These are phyloP conservation scores for Tylopilus subfusipes DNA, from an alignment of 768 basidiomycete species.

Conservation along the genomic window DNA sequence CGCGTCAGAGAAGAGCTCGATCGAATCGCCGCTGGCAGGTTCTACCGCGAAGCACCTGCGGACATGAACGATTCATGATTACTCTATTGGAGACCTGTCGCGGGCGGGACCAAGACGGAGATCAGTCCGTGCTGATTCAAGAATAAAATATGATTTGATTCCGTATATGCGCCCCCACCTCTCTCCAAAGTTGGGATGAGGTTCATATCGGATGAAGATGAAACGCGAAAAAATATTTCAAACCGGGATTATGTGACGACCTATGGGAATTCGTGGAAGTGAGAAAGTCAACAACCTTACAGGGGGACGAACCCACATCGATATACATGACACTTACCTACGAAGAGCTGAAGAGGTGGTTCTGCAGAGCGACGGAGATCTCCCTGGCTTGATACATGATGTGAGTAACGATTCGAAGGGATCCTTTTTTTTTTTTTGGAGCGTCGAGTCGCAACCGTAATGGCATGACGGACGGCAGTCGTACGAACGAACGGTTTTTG, in stretches of 20 bases:
- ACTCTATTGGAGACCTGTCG: neutral
- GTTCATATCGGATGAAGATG: neutral
- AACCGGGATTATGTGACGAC: neutral
- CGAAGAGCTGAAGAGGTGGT: neutral
- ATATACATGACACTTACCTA: neutral
- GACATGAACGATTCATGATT: constrained; percentile 5
- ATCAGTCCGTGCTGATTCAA: constrained; percentile 6
- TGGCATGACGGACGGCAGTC: neutral
- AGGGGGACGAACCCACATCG: neutral
- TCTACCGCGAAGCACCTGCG: constrained; percentile 24
- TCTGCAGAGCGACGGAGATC: neutral
- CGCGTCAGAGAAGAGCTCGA: neutral
- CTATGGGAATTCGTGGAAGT: neutral
- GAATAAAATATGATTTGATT: neutral
- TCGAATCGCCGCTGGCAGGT: constrained; percentile 1
- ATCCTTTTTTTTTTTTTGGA: neutral
- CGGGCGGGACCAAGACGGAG: constrained; percentile 1
- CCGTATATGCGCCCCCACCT: neutral
- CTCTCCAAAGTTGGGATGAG: neutral
- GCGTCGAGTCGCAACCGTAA: neutral
- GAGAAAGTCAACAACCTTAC: constrained; percentile 6
- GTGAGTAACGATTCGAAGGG: neutral
- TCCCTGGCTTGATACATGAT: neutral
- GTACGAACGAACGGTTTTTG: neutral
- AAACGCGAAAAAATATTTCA: neutral